Evolutionary conservation across 2,329 filamentous ascomycete species (phyloP), one percentile per base, ranked within the genome.

Genomic region (Colletotrichum orbiculare): DNA sequence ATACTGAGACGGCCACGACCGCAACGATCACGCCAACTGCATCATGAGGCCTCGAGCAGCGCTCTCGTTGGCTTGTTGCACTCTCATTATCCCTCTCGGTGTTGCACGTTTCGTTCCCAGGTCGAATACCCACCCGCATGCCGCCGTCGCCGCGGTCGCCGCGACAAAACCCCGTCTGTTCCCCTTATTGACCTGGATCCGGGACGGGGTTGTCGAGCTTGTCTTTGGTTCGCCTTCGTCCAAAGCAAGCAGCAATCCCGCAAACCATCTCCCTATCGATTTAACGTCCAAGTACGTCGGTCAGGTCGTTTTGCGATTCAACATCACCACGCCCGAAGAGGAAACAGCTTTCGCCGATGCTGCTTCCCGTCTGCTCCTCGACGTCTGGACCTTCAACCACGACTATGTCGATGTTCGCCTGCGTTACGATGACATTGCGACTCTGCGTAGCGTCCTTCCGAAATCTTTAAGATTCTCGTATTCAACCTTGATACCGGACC

Each of bases 241-340:
- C 38, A 76, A 76, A 56, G 66, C 71, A 46, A 75, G 71, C 50
- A 71, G 64, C 62, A 60, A 38, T 35, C 45, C 71, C 58, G 68
- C 65, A 73, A 69, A 71, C 64, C 74, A 69, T 35, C 68, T 80
- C 35, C 75, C 80, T 35, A 78, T 74, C 35, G 79, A 79, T 67
- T 97, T 81, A 35, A 75, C 80, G 25, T 79, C 74, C 34, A 79
- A 80, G 68, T 97, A 97, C 75, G 87, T 88, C 67, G 87, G 91
- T 67, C 90, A 97, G 76, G 84, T 97, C n/a, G 93, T 99, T 13
- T 81, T 98, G 68, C 89, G 96, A 43, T 97, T 98, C 83, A 93
- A 91, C 72, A 81, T 97, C 60, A 89, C 85, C 67, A 89, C 86
- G 34, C 77, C 83, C 3, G 84, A 88, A 17, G 92, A 97, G 73